A percentile compares a stretch with the other conserved stretches of the same genome.
These are phyloP conservation scores for Vaccinium myrtillus DNA, from an alignment of 148 eudicot species.

Conservation along the genomic window DNA sequence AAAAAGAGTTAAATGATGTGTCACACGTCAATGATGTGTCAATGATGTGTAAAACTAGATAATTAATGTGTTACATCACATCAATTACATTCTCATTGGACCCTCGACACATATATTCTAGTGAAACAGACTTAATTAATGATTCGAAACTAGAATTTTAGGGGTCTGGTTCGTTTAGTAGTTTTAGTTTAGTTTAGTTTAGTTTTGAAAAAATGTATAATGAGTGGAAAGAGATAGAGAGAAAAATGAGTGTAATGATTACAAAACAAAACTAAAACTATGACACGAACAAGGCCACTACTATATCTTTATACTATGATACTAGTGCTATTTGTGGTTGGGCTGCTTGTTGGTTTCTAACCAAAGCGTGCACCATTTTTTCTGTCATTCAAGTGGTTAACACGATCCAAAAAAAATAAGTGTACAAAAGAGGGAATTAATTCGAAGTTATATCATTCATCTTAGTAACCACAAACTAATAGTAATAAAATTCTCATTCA, in stretches of 20 bases:
- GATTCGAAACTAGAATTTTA: neutral
- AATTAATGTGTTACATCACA: slow-evolving; percentile 11
- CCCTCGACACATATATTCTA: slow-evolving; percentile 8
- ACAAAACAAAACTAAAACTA: too few relatives aligned
- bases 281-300: too few relatives aligned
- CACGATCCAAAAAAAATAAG: neutral
- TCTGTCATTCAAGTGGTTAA: neutral
- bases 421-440: neutral
- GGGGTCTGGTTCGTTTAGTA: too few relatives aligned
- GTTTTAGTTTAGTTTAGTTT: too few relatives aligned
- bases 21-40: neutral
- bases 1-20: too few relatives aligned
- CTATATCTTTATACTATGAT: neutral
- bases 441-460: neutral
- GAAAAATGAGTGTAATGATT: too few relatives aligned
- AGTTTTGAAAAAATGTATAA: too few relatives aligned
- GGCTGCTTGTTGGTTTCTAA: neutral
- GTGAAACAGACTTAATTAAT: neutral
- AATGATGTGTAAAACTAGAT: neutral
- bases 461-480: neutral
- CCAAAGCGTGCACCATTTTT: neutral
- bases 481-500: neutral
- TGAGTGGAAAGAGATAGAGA: too few relatives aligned
- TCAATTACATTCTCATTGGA: slow-evolving; percentile 16
- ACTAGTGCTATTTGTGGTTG: neutral